Evolutionary conservation across 2,329 filamentous ascomycete species (phyloP), one percentile per base, ranked within the genome.

Genomic region (Fusarium guadeloupense): DNA sequence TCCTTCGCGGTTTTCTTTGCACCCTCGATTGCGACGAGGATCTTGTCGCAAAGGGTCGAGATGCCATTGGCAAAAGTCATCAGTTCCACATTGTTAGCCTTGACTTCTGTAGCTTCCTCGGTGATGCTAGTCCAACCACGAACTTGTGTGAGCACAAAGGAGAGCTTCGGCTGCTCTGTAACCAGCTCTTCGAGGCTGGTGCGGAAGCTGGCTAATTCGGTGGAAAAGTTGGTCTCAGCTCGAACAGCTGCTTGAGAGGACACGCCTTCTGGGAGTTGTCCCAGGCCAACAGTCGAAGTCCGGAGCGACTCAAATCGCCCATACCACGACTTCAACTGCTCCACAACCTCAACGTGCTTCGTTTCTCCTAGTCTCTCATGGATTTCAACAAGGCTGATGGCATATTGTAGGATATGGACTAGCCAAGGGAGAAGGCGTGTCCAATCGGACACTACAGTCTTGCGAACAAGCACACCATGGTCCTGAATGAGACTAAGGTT

Each of bases 21-120:
- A 61, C 88, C 86, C 73, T 97, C 92, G 41, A 96, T 82, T 1
- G 90, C 89, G 30, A 94, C 89, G 3, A 97, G 85, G 23, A 94
- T 84, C 43, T 86, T 85, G 74, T 96, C 91, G 40, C 89, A 85
- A n/a, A 90, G 79, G 1, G 76, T 83, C 31, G 91, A 84, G 2
- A 92, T 74, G 4, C 81, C 78, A 13, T 81, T 76, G 35, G 87
- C 84, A 38, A 93, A 83, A 1, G 76, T 71, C 16, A 81, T 62
- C 14, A 79, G 54, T 16, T 72, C 66, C 20, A 66, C 52, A 3
- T 42, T 55, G 7, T 64, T 28, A 4, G 44, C 39, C 3, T 43
- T 34, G 4, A 43, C 13, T 9, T 66, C 51, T 7, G 68, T 9
- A 5, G 48, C 49, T n/a, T 68, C 59, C 4, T 54, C 56, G 3